Evolutionary conservation across 1,139 yeast species (phyloP), one percentile per base, ranked within the genome.

Genomic region (Debaryomycetaceae sp.): DNA sequence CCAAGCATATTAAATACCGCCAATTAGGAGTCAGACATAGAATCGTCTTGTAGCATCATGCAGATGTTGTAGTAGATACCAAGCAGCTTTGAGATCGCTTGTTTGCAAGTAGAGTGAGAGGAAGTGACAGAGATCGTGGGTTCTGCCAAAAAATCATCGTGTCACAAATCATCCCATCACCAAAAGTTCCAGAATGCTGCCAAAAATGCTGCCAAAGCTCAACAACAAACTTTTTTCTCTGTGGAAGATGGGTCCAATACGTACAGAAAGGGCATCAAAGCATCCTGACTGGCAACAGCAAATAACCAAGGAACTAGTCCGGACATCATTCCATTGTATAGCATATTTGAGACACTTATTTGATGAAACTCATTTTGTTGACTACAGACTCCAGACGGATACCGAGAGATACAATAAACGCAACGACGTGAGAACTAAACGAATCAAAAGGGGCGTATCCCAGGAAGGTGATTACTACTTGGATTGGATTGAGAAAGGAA

Each of bases 401-500:
- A 5, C 52, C 50, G 30, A 50, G 50, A 22, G 22, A 5, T 13
- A 30, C 17, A 33, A 13, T 15, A 32, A 26, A 15, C 26, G 18
- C 22, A 50, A 49, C n/a, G 60, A 67, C 5, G 62, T 74, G 15
- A 67, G 62, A 42, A 68, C 75, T 8, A 78, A 78, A 51, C 68
- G 70, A 7, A 53, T 79, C 31, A 59, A 61, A 3, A 61, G 63
- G 35, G 81, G 81, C 0, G 61, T 57, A 30, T 65, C 74, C 1
- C 51, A 51, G 8, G 73, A 70, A 39, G 77, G 68, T 5, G 80
- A 77, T 50, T 42, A 49, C 11, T 61, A 79, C 31, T 53, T 77
- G 17, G 65, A 70, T 40, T 78, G 83, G 80, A 52, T 80, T 22
- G 80, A 78, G 35, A 56, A 58, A 24, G 79, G 82, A 6, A 67